Evolutionary conservation across 2,329 filamentous ascomycete genomes (phyloP), one percentile per base, ranked within the genome.

Genomic region (Epichloe elymi): DNA sequence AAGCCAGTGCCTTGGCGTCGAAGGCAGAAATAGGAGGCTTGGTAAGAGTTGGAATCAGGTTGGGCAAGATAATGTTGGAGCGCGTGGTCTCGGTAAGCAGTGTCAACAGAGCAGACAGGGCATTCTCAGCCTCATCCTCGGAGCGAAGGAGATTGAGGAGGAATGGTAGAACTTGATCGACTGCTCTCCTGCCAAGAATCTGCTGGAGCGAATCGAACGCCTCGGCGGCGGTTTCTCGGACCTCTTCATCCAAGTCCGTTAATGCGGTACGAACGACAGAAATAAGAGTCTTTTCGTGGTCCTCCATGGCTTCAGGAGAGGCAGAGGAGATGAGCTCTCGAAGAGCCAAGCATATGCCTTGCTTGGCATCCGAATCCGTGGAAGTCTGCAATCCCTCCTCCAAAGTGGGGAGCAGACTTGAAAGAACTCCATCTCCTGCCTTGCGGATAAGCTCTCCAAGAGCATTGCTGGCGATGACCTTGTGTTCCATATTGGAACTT

Each of bases 401-500:
- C 46, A 98, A 79, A 36, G 90, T 95, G 33, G 93, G 93, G 54
- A 98, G 72, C 54, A 98, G 72, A 42, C 82, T 94, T 23, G 89
- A 81, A 56, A 98, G 75, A 52, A 98, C 90, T 51, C 88, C 86
- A 66, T 98, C 93, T 55, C 94, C 93, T 61, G 93, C 91, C 69
- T 95, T 96, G 61, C 93, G 85, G 62, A 98, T 97, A 58, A 98
- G 81, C 66, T 98, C 93, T 63, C 93, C 93, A 51, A 98, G 77
- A 46, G 93, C 89, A 66, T 97, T 97, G 66, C 91, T 91, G 58
- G 94, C 93, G 74, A 98, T 98, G 59, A 95, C 86, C 74, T 96
- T 97, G 68, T 98, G 93, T 67, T 98, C 93, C 84, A 95, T 90
- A 63, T 96, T 97, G 44, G 90, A 86, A 66, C 90, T 97, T 55